A percentile compares a stretch with the other conserved stretches of the same genome.
Evolutionary conservation across 345 rosid genomes (phyloP).

Genomic region (Eucalyptus cloeziana): DNA sequence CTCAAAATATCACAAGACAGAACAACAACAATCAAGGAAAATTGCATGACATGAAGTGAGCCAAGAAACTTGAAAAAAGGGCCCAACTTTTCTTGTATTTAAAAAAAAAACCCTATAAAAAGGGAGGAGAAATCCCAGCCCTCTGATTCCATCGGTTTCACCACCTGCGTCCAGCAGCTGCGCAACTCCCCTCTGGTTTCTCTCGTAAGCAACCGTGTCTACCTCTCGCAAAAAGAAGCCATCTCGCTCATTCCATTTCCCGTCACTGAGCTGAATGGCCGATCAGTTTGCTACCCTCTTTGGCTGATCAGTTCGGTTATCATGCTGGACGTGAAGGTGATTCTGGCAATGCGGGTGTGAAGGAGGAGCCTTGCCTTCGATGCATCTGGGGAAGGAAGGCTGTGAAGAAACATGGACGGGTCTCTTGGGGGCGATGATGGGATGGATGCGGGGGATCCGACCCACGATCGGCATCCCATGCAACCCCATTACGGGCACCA

Average conservation of each 20-base stretch:
- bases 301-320: neutral
- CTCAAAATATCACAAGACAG: neutral
- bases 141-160: neutral
- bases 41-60: neutral
- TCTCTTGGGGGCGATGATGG: constrained; percentile 16
- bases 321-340: neutral
- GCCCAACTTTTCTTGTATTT: neutral
- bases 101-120: neutral
- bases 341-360: neutral
- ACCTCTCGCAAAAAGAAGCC: neutral
- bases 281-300: neutral
- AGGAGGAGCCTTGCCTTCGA: neutral
- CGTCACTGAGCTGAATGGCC: neutral
- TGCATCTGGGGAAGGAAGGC: neutral
- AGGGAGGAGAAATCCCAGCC: neutral
- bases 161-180: neutral
- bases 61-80: neutral
- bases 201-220: rapidly evolving
- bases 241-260: neutral
- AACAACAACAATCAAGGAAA: neutral
- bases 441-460: constrained; percentile 22
- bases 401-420: constrained; percentile 18
- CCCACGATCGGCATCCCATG: constrained; percentile 17
- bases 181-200: neutral
- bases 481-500: constrained; percentile 27